phyloP scores from a whole-genome alignment of 495 filamentous ascomycete genomes.

The Paragyromitra xinjiangensis region DNA sequence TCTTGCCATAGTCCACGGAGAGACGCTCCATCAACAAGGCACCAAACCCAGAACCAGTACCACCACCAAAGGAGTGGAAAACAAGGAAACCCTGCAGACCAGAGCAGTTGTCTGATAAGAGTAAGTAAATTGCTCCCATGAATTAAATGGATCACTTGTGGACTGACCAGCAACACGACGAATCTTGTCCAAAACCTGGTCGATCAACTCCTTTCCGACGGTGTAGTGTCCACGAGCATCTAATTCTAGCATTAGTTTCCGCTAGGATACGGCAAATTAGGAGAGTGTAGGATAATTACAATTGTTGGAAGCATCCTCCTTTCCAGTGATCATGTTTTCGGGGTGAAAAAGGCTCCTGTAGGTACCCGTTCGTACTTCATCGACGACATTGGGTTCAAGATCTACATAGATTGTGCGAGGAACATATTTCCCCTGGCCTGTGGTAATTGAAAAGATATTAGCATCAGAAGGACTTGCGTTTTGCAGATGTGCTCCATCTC shows the following conservation, averaged over 20 bases:
- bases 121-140: constrained; percentile 15
- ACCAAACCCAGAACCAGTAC: constrained; percentile 90
- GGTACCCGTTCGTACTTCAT: constrained; percentile 97
- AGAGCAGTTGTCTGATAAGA: constrained; percentile 78
- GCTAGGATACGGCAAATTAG: neutral
- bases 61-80: constrained; percentile 94
- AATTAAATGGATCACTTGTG: neutral
- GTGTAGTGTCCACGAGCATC: constrained; percentile 94
- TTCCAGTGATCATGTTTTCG: constrained; percentile 98
- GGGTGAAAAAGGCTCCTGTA: constrained; percentile 98
- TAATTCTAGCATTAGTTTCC: constrained; percentile 58
- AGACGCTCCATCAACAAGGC: constrained; percentile 87
- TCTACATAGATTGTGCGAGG: constrained; percentile 99
- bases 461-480: constrained; percentile 18
- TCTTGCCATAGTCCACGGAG: constrained; percentile 89
- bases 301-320: constrained; percentile 99
- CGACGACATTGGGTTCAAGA: constrained; percentile 99
- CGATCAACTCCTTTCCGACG: constrained; percentile 89
- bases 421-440: constrained; percentile 98
- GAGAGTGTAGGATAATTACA: constrained; percentile 62
- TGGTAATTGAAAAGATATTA: constrained; percentile 6
- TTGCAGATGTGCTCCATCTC: neutral
- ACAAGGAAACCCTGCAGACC: constrained; percentile 90
- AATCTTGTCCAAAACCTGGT: constrained; percentile 82
- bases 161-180: constrained; percentile 79